Percentiles rank a stretch among this genome's conserved stretches.
Conservation (phyloP, 2,329 filamentous ascomycete species). For the Erysiphe pulchra region DNA sequence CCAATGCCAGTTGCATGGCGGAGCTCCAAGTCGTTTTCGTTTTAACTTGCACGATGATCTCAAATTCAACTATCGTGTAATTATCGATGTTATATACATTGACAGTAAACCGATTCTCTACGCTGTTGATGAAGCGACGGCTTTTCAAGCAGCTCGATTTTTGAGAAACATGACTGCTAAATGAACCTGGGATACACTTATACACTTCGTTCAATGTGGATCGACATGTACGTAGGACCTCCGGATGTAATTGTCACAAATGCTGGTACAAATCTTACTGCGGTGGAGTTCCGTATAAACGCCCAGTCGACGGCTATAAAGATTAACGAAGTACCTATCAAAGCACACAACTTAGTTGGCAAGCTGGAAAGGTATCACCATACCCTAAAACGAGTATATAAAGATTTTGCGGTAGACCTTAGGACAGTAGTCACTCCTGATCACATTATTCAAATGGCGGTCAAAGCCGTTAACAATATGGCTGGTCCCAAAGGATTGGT, state of each 20-base stretch:
- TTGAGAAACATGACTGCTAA: neutral
- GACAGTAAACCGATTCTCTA: neutral
- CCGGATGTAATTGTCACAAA: neutral
- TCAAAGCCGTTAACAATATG: too few relatives aligned
- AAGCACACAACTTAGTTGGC: slow-evolving; percentile 1
- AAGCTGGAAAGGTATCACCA: slow-evolving; percentile 1
- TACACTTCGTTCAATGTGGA: neutral
- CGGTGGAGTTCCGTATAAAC: neutral
- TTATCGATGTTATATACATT: slow-evolving; percentile 1
- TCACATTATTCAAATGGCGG: neutral
- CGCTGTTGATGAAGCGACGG: neutral
- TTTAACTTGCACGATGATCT: neutral
- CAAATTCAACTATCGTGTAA: neutral
- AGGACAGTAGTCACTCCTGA: neutral
- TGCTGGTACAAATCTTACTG: slow-evolving; percentile 1
- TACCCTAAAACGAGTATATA: neutral
- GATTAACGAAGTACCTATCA: neutral
- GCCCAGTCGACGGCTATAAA: neutral
- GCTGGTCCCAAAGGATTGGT: too few relatives aligned
- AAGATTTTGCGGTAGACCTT: neutral
- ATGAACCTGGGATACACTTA: slow-evolving; percentile 1
- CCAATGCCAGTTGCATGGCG: neutral
- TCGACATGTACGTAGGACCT: slow-evolving; percentile 1
- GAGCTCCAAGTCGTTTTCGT: neutral
- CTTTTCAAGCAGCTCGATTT: neutral